Percentiles rank a stretch among this genome's conserved stretches.
Evolutionary conservation across 306 rosid species (phyloP).

Genomic region (Pyrus communis): DNA sequence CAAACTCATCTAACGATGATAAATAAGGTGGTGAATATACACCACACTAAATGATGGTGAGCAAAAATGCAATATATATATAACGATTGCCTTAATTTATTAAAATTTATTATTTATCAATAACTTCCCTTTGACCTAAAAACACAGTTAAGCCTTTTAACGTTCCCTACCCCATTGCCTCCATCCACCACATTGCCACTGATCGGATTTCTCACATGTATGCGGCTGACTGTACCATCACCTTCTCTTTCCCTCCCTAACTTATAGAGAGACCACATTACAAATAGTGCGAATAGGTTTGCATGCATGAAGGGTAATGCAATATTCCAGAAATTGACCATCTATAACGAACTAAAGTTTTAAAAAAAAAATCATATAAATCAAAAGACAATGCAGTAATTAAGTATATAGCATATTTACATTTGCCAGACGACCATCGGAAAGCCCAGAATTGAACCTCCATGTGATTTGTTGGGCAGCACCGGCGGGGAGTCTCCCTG

Average conservation of each 20-base stretch:
- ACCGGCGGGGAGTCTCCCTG: conserved; percentile 55
- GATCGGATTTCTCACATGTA: background rate
- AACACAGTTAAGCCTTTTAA: background rate
- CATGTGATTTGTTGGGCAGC: conserved; percentile 46
- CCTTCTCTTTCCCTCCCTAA: background rate
- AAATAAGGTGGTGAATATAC: too few relatives aligned
- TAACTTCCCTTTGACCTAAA: background rate
- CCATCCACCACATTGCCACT: background rate
- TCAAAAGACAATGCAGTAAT: background rate
- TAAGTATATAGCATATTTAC: conserved; percentile 18
- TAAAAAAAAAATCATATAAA: background rate
- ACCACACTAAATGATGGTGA: too few relatives aligned
- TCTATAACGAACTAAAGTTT: background rate
- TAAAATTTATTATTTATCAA: background rate
- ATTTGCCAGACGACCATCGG: conserved; percentile 58
- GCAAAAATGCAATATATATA: too few relatives aligned
- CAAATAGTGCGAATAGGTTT: background rate
- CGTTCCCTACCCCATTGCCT: background rate
- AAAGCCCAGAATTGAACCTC: conserved; percentile 71
- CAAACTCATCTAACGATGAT: too few relatives aligned
- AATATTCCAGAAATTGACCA: background rate
- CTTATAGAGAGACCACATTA: background rate
- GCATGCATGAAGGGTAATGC: background rate
- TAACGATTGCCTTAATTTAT: too few relatives aligned
- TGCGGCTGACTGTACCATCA: background rate